Evolutionary conservation across 1,284 basidiomycete species (phyloP).

Genomic region (Xerocomus minutiporus): DNA sequence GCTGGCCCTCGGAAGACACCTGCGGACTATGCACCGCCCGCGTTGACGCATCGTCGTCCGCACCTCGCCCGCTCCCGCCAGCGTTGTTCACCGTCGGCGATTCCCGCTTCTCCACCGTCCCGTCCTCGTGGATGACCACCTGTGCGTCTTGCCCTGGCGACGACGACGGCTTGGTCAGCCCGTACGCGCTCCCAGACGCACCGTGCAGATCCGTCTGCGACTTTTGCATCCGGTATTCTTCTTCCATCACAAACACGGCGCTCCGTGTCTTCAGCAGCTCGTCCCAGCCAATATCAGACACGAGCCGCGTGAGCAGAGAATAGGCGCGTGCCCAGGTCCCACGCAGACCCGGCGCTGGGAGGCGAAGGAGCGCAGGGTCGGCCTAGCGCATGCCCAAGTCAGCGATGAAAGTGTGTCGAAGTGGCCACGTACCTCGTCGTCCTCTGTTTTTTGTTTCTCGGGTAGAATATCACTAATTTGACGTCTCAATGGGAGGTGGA

Average conservation of each 20-base stretch:
- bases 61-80: constrained; percentile 25
- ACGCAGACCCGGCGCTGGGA: constrained; percentile 90
- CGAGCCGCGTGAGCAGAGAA: constrained; percentile 82
- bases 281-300: constrained; percentile 96
- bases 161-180: background rate
- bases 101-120: constrained; percentile 35
- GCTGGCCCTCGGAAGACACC: constrained; percentile 20
- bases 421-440: constrained; percentile 65
- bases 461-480: constrained; percentile 82
- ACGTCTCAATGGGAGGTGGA: constrained; percentile 84
- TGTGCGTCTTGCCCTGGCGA: constrained; percentile 13
- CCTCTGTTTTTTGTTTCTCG: constrained; percentile 67
- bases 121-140: constrained; percentile 55
- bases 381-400: background rate
- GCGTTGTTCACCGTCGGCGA: constrained; percentile 24
- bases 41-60: constrained; percentile 69
- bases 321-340: constrained; percentile 98
- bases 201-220: constrained; percentile 56
- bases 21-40: constrained; percentile 44
- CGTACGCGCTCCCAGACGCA: constrained; percentile 9
- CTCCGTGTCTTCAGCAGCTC: constrained; percentile 93
- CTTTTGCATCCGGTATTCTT: constrained; percentile 92
- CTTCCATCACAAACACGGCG: constrained; percentile 98
- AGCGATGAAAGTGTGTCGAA: background rate
- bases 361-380: constrained; percentile 86